A percentile compares a stretch with the other conserved stretches of the same genome.
Evolutionary conservation across 495 filamentous ascomycete species (phyloP).

Genomic region (Aspergillus ellipticus): DNA sequence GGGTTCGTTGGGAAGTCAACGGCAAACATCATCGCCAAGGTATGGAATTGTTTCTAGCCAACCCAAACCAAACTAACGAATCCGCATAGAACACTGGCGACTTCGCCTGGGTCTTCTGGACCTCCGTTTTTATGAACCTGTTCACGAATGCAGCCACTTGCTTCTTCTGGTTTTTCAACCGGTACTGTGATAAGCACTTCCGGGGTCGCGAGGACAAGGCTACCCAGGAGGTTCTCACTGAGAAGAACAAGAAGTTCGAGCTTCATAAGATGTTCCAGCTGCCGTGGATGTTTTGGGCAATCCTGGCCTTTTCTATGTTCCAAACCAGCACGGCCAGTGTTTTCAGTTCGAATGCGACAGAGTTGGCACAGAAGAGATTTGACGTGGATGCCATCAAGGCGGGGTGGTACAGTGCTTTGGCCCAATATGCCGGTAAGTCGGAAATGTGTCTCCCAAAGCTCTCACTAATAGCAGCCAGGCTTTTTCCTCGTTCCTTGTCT

Average conservation of each 20-base stretch:
- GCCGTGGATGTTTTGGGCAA: conserved; percentile 43
- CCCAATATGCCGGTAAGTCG: conserved; percentile 39
- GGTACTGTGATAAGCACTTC: conserved; percentile 32
- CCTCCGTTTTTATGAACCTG: conserved; percentile 45
- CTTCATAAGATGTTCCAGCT: conserved; percentile 38
- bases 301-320: conserved; percentile 41
- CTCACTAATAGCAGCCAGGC: conserved; percentile 11
- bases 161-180: conserved; percentile 41
- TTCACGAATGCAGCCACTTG: conserved; percentile 40
- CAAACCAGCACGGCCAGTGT: conserved; percentile 38
- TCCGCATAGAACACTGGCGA: conserved; percentile 36
- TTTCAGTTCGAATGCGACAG: conserved; percentile 43
- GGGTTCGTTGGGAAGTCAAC: conserved; percentile 23
- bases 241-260: conserved; percentile 46
- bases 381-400: conserved; percentile 37
- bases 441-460: background rate
- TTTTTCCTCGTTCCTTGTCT: conserved; percentile 42
- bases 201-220: conserved; percentile 31
- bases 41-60: background rate
- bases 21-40: conserved; percentile 20
- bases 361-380: conserved; percentile 42
- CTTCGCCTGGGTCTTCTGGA: conserved; percentile 47
- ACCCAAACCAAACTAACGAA: background rate
- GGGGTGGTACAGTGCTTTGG: conserved; percentile 43
- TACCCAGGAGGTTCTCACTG: conserved; percentile 37